Percentiles rank a stretch among this genome's conserved stretches.
Evolutionary conservation across 2,329 filamentous ascomycete genomes (phyloP).

Genomic region (Sclerotinia subarctica): DNA sequence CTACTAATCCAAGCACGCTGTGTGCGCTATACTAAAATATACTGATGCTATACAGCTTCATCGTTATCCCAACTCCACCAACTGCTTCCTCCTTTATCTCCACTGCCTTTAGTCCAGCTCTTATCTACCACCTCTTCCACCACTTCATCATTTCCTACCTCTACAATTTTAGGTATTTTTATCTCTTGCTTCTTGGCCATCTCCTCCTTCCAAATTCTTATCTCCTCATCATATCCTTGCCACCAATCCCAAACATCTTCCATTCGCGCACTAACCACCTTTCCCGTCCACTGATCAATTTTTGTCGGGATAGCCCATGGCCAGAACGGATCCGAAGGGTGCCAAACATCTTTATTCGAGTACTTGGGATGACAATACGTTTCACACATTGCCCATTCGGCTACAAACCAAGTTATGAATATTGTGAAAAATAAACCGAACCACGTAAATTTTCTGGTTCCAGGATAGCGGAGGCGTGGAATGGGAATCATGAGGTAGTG

Average conservation of each 20-base stretch:
- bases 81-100: not conserved
- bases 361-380: constrained; percentile 53
- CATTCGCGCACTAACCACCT: constrained; percentile 22
- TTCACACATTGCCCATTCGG: constrained; percentile 53
- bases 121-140: not conserved
- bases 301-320: constrained; percentile 60
- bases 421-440: constrained; percentile 39
- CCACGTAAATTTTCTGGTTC: constrained; percentile 33
- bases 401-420: constrained; percentile 50
- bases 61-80: constrained; percentile 17
- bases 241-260: constrained; percentile 13
- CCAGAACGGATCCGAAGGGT: constrained; percentile 56
- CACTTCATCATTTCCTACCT: not conserved
- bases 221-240: constrained; percentile 8
- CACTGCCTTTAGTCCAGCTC: not conserved
- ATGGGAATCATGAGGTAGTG: constrained; percentile 30
- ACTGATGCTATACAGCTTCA: not conserved
- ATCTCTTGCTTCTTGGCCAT: not conserved
- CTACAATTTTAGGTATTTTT: not conserved
- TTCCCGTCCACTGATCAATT: constrained; percentile 55
- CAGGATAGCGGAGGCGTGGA: constrained; percentile 26
- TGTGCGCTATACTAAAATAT: not conserved
- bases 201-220: constrained; percentile 7
- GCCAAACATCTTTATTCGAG: constrained; percentile 49
- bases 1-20: not conserved